phyloP scores from a whole-genome alignment of 2,329 filamentous ascomycete genomes.

The Orbilia javanica region DNA sequence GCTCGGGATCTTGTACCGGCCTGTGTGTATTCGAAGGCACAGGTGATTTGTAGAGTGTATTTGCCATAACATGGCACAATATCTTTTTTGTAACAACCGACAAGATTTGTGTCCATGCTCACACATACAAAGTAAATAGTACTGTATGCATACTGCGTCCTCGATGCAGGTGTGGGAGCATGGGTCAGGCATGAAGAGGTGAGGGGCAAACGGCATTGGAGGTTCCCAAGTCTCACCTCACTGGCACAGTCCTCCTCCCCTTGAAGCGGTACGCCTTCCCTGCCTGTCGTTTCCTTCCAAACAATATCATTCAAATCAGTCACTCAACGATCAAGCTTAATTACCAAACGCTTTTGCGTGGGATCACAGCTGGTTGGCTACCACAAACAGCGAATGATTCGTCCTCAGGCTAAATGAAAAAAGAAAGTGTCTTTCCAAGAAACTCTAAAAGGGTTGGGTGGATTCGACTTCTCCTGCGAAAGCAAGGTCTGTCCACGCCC shows the following conservation, averaged over 20 bases:
- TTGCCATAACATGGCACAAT: background rate
- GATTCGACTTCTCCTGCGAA: background rate
- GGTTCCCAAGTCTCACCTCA: slow-evolving; percentile 21
- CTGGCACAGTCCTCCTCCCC: slow-evolving; percentile 17
- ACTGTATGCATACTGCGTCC: too few species aligned
- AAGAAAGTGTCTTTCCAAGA: slow-evolving; percentile 22
- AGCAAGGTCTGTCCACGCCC: slow-evolving; percentile 4
- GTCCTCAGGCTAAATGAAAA: slow-evolving; percentile 23
- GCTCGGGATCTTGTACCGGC: slow-evolving; percentile 32
- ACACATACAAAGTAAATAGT: background rate
- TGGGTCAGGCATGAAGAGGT: slow-evolving; percentile 48
- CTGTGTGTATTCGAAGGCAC: background rate
- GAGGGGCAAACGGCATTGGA: slow-evolving; percentile 27
- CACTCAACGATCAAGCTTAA: background rate
- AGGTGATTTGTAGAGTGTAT: slow-evolving; percentile 25
- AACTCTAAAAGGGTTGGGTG: slow-evolving; percentile 14
- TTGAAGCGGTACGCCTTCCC: slow-evolving; percentile 37
- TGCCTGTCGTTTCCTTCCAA: slow-evolving; percentile 14
- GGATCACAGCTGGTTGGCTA: slow-evolving; percentile 40
- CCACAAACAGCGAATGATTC: background rate
- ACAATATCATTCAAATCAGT: slow-evolving; percentile 3
- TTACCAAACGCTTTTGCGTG: slow-evolving; percentile 3
- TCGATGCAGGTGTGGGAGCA: slow-evolving; percentile 53
- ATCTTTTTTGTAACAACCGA: too few species aligned
- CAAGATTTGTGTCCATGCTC: background rate